phyloP scores from a whole-genome alignment of 2,329 filamentous ascomycete genomes.

The Fusarium coffeatum region DNA sequence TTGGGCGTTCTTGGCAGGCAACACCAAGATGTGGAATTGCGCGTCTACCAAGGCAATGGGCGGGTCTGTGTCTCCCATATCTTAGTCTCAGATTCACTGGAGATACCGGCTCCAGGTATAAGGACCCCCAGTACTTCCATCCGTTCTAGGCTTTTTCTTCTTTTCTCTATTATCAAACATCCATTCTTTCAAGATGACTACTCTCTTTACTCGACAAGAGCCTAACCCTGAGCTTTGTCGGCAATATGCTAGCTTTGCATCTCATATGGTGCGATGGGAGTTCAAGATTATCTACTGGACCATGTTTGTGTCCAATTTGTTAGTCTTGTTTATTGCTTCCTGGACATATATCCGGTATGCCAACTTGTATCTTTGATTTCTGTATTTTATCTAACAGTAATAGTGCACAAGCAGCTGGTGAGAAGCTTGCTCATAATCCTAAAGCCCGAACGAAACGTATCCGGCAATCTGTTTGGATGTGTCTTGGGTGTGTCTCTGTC shows the following conservation, averaged over 20 bases:
- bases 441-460: conserved; percentile 52
- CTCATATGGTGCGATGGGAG: conserved; percentile 55
- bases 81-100: conserved; percentile 7
- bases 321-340: conserved; percentile 59
- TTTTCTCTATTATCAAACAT: not conserved
- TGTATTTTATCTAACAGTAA: not conserved
- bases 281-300: conserved; percentile 62
- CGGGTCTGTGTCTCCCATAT: conserved; percentile 37
- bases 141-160: not conserved
- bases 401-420: conserved; percentile 54
- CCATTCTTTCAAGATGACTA: conserved; percentile 25
- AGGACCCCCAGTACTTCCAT: conserved; percentile 16
- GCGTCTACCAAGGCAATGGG: conserved; percentile 39
- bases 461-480: conserved; percentile 57
- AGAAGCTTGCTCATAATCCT: conserved; percentile 50
- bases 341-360: conserved; percentile 56
- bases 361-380: not conserved
- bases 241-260: conserved; percentile 59
- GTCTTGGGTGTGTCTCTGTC: conserved; percentile 57
- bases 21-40: conserved; percentile 41
- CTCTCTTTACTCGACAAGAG: conserved; percentile 31
- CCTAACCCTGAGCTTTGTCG: conserved; percentile 48
- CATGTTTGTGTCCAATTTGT: conserved; percentile 58
- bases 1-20: conserved; percentile 38
- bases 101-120: conserved; percentile 19